Evolutionary conservation across 495 filamentous ascomycete genomes (phyloP), one percentile per base, ranked within the genome.

Genomic region (Paragyromitra xinjiangensis): DNA sequence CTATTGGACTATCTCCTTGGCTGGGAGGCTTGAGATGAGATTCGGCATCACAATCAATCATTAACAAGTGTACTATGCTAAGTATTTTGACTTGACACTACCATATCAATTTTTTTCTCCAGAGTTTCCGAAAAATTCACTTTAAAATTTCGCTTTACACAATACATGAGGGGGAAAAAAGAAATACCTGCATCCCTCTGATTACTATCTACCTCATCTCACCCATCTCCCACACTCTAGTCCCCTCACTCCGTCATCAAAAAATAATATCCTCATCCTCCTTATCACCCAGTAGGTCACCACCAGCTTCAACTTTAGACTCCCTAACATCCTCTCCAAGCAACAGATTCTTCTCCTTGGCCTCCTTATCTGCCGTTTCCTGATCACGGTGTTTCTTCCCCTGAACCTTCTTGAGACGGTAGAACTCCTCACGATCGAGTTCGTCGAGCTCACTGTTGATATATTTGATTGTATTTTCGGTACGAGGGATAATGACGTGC

Each of bases 371-470:
- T 53, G 90, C 90, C 76, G 94, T 92, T 64, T 88, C 89, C 9
- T 88, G 90, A 69, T 97, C 94, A 79, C 93, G 86, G 82, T 96
- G 92, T 82, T 99, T 99, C 86, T 98, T 98, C 24, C 76, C 78
- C 58, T 80, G 78, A 67, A 84, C 95, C 87, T 99, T 99, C 87
- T 98, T 99, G 80, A 99, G 86, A 64, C 95, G 90, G 84, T 97
- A 99, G 85, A 99, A 99, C 81, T 99, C 95, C 84, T 99, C 95
- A 85, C 95, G 88, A 86, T 99, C 95, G 51, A 99, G 87, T 86
- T 99, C 95, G 83, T 99, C 95, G 16, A 99, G 90, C 83, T 99
- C 95, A 9, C 94, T 97, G 85, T 97, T 99, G 88, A 99, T 99
- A 83, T 99, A 86, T 88, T 83, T 98, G 87, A 99, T 99, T 64